phyloP scores from a whole-genome alignment of 192 early-diverging fungal species.

The Coemansia pectinata region DNA sequence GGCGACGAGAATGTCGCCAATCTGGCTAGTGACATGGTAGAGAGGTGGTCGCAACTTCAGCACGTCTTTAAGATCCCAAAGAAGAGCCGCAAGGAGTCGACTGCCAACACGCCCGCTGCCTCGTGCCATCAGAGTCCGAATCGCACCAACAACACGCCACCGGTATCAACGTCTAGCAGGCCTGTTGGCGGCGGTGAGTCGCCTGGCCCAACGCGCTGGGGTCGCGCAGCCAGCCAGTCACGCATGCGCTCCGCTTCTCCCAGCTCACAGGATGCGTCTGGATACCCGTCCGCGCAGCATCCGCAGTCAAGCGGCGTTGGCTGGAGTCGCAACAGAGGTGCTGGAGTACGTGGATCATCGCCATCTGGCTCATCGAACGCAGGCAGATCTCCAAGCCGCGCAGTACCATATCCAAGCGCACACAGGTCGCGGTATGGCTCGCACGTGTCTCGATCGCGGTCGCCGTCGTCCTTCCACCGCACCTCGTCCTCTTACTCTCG shows the following conservation, averaged over 20 bases:
- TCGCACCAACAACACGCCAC: slow-evolving; percentile 9
- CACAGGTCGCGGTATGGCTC: slow-evolving; percentile 20
- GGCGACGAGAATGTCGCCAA: slow-evolving; percentile 45
- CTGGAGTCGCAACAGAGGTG: slow-evolving; percentile 1
- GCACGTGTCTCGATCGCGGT: slow-evolving; percentile 33
- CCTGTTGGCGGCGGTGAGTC: slow-evolving; percentile 1
- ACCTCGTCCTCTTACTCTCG: slow-evolving; percentile 17
- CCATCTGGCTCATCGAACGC: slow-evolving; percentile 10
- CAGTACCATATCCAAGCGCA: slow-evolving; percentile 8
- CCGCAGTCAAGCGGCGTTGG: not conserved
- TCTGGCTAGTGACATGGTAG: slow-evolving; percentile 29
- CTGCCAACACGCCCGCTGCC: slow-evolving; percentile 14
- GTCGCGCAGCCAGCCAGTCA: slow-evolving; percentile 1
- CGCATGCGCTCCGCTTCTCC: slow-evolving; percentile 33
- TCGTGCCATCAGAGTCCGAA: slow-evolving; percentile 41
- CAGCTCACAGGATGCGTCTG: not conserved
- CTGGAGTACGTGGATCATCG: slow-evolving; percentile 19
- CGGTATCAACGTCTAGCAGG: not conserved
- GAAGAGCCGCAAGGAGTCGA: slow-evolving; percentile 38
- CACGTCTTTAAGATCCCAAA: slow-evolving; percentile 53
- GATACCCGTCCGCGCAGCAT: not conserved
- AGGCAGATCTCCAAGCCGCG: slow-evolving; percentile 24
- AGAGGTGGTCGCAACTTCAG: slow-evolving; percentile 40
- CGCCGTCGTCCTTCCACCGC: slow-evolving; percentile 16
- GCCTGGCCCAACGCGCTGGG: slow-evolving; percentile 14